A percentile compares a stretch with the other conserved stretches of the same genome.
Conservation (phyloP, 192 early-diverging fungal genomes). For the Thamnidium elegans region DNA sequence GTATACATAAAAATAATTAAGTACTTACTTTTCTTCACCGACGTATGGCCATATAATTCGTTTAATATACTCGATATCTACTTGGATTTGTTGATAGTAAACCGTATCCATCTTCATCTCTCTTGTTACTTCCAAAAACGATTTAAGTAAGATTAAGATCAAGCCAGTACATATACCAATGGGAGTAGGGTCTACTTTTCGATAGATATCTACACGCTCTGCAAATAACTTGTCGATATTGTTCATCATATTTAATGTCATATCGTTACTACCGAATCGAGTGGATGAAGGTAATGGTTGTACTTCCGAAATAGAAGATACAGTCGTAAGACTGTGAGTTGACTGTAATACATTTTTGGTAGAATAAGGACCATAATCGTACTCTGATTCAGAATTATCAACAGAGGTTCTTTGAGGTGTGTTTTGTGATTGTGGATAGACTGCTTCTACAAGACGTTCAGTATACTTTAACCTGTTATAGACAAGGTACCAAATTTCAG, state of each 20-base stretch:
- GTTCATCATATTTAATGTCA: slow-evolving; percentile 48
- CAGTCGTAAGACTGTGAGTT: slow-evolving; percentile 30
- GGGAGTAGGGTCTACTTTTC: slow-evolving; percentile 51
- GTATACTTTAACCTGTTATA: slow-evolving; percentile 34
- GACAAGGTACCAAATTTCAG: slow-evolving; percentile 37
- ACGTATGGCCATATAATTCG: slow-evolving; percentile 46
- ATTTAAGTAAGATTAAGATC: slow-evolving; percentile 60
- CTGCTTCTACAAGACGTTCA: slow-evolving; percentile 36
- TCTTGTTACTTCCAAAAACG: slow-evolving; percentile 58
- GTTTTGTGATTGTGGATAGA: slow-evolving; percentile 29
- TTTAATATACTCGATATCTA: slow-evolving; percentile 61
- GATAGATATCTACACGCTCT: slow-evolving; percentile 63
- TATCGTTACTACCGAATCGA: slow-evolving; percentile 23
- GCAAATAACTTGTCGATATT: slow-evolving; percentile 72
- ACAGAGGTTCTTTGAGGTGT: neutral
- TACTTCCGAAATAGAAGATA: slow-evolving; percentile 31
- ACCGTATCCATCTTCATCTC: slow-evolving; percentile 44
- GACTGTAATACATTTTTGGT: slow-evolving; percentile 3
- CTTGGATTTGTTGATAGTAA: slow-evolving; percentile 63
- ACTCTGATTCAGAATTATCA: slow-evolving; percentile 19
- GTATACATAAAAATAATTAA: too few relatives aligned
- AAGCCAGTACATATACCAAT: slow-evolving; percentile 49
- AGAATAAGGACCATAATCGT: slow-evolving; percentile 1
- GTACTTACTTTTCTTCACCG: slow-evolving; percentile 44
- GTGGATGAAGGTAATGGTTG: slow-evolving; percentile 18